These are phyloP conservation scores for Barnettozyma populi DNA, from an alignment of 805 yeast species.

Conservation along the genomic window DNA sequence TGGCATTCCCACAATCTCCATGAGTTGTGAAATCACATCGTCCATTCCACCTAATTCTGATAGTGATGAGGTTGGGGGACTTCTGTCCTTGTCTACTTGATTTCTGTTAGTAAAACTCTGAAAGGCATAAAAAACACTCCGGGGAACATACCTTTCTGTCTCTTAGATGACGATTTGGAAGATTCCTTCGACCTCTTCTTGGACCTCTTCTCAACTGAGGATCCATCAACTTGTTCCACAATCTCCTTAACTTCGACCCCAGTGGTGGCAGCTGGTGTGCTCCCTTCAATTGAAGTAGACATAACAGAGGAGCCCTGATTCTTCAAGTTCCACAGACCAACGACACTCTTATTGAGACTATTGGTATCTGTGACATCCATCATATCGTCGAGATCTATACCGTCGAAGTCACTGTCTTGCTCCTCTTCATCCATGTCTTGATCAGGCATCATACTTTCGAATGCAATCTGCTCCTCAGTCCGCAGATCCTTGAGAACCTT, in stretches of 20 bases:
- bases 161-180: conserved; percentile 26
- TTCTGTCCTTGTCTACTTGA: conserved; percentile 45
- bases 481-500: conserved; percentile 49
- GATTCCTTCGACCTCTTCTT: conserved; percentile 50
- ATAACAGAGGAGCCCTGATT: conserved; percentile 4
- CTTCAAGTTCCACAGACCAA: conserved; percentile 56
- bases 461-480: conserved; percentile 57
- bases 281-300: background rate
- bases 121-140: too few relatives aligned
- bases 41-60: conserved; percentile 87
- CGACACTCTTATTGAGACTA: conserved; percentile 70
- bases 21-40: conserved; percentile 72
- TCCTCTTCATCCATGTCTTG: conserved; percentile 28
- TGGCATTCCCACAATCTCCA: conserved; percentile 90
- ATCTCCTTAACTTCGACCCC: conserved; percentile 7
- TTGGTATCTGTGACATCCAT: conserved; percentile 66
- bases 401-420: conserved; percentile 33
- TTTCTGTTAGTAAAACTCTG: conserved; percentile 21
- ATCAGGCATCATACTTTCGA: conserved; percentile 21
- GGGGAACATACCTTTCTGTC: conserved; percentile 32
- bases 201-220: conserved; percentile 29
- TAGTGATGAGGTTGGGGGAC: conserved; percentile 64
- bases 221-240: conserved; percentile 13
- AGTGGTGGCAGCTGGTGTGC: conserved; percentile 8
- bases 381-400: conserved; percentile 37